Base-by-base conservation (phyloP, 2,329 filamentous ascomycete genomes). In the Clarireedia monteithiana region DNA sequence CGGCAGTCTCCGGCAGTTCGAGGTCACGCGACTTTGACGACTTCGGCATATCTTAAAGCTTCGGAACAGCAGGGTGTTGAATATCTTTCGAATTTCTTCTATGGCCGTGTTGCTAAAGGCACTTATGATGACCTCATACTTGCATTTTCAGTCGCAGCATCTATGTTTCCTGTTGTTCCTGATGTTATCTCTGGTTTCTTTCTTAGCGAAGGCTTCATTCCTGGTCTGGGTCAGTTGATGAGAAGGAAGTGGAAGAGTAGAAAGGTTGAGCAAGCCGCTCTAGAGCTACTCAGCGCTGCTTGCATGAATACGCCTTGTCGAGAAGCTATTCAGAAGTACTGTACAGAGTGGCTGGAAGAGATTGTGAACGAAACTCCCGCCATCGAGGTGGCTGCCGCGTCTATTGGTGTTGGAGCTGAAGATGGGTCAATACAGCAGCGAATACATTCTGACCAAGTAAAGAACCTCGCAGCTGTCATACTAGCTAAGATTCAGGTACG, bases 211-310 rank as follows among this genome's bases (percentile, higher is more conserved):
- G 89, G 89, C 3, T 97, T 99, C 66, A 76, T 96, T 47, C 77
- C 83, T 57, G 86, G 83, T 55, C 79, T 97, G 6, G 85, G 87
- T 15, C 83, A 86, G 14, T 75, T 95, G 53, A 87, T 95, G 71
- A 80, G 86, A 61, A 82, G 85, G 63, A 90, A 86, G 68, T 88
- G 86, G 76, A 95, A 92, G 75, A 92, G 87, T 68, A 81, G 82
- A 62, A 89, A 89, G 65, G 86, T 97, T 23, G 91, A 96, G 71
- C 86, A 88, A 57, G 88, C 91, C 2, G 87, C 90, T 48, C 73
- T 99, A 63, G 89, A 96, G 67, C 83, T 99, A 73, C 78, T 99
- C 57, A 96, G 91, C 71, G 90, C 89, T 12, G 91, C 92, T 6
- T 96, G 91, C 71, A 88, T 96, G 71, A 88, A 95, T 68, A 79